Base-by-base conservation (phyloP, 2,329 filamentous ascomycete genomes). In the Conoideocrella luteorostrata region DNA sequence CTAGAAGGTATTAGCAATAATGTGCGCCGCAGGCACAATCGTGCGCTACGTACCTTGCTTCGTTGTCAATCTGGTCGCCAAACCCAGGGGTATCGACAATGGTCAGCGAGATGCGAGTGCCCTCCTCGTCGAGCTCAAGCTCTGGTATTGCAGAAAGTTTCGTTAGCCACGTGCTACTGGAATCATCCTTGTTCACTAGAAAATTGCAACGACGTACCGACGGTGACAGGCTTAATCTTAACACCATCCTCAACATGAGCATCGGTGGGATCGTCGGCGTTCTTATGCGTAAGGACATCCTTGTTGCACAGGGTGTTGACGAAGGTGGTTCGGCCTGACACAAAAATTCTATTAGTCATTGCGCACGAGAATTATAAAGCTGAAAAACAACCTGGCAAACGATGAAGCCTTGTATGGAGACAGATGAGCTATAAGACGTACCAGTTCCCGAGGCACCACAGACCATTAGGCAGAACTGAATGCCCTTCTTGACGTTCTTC, bases 401-500 rank as follows among this genome's bases (percentile, higher is more conserved):
- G 21, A 21, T 30, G n/a, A n/a, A n/a, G n/a, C n/a, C n/a, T n/a
- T n/a, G n/a, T n/a, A n/a, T n/a, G n/a, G n/a, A n/a, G n/a, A n/a
- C n/a, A n/a, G n/a, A n/a, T n/a, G n/a, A n/a, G n/a, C n/a, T n/a
- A n/a, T 5, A 32, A 47, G 47, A 72, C 78, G 62, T 82, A 95
- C 89, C 93, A 71, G 93, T 97, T 70, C 93, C 93, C 59, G 91
- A 97, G 66, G 93, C 93, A 75, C 93, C 93, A 67, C 93, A 97
- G 63, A 98, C 93, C 93, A 98, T 98, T 80, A 98, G 73, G 71
- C 90, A 97, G 77, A 98, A 98, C 78, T 98, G 93, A 65, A 98
- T 97, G 66, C 93, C 93, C 82, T 96, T 96, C 86, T 96, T 96
- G 75, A 98, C 91, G 80, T 98, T 97, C 87, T 98, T 98, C 91